Conservation (phyloP, 345 rosid genomes). For the Citrus australasica region DNA sequence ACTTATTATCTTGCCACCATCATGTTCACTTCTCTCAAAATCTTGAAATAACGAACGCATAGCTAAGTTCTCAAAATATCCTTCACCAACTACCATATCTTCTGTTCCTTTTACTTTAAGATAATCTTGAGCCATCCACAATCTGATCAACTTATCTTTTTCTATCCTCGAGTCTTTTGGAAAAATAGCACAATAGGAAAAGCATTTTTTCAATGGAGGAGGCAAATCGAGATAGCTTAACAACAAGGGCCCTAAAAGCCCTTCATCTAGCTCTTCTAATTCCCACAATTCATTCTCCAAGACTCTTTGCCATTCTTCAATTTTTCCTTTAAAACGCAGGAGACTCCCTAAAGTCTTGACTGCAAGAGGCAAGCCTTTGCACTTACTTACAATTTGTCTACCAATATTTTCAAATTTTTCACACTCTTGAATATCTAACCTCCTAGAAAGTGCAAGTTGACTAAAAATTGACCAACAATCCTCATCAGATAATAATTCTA, state of each 20-base stretch:
- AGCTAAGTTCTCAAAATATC: background rate
- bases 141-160: background rate
- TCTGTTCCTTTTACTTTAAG: background rate
- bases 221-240: background rate
- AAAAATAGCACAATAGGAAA: constrained; percentile 1
- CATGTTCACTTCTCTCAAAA: background rate
- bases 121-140: constrained; percentile 8
- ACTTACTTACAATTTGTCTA: background rate
- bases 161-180: background rate
- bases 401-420: background rate
- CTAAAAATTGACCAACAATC: background rate
- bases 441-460: background rate
- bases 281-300: background rate
- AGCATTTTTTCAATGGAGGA: background rate
- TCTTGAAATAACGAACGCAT: constrained; percentile 1
- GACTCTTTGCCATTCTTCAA: background rate
- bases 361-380: background rate
- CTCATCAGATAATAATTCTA: background rate
- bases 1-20: background rate
- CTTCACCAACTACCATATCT: background rate
- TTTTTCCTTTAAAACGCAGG: background rate
- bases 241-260: background rate
- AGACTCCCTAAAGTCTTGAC: background rate
- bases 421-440: background rate
- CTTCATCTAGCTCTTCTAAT: background rate